Percentiles rank a stretch among this genome's conserved stretches.
phyloP scores from a whole-genome alignment of 1,139 yeast species.

The Yamadazyma buinensis region DNA sequence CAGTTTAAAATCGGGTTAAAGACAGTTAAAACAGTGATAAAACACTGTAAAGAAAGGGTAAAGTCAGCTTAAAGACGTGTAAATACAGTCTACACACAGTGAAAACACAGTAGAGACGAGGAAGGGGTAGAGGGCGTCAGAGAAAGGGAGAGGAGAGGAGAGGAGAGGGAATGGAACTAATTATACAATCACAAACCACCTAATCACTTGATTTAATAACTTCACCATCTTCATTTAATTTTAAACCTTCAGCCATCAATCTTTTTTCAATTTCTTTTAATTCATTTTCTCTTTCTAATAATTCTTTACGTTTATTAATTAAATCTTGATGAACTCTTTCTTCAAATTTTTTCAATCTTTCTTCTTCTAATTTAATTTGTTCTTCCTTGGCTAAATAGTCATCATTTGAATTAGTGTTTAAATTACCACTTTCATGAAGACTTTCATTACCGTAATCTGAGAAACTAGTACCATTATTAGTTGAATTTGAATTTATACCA shows the following conservation, averaged over 20 bases:
- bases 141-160: no score
- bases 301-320: slow-evolving; percentile 76
- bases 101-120: no score
- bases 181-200: no score
- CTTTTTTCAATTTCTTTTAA: slow-evolving; percentile 78
- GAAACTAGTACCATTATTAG: neutral
- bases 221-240: slow-evolving; percentile 41
- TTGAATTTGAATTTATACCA: neutral
- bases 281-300: slow-evolving; percentile 85
- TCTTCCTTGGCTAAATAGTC: slow-evolving; percentile 67
- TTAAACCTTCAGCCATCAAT: slow-evolving; percentile 55
- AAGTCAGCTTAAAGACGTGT: no score
- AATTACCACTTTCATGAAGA: no score
- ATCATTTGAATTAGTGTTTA: slow-evolving; percentile 17
- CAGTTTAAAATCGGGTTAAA: no score
- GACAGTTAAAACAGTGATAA: no score
- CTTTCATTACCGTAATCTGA: slow-evolving; percentile 8
- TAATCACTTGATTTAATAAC: slow-evolving; percentile 28
- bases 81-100: no score
- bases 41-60: no score
- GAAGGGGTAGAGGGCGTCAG: no score
- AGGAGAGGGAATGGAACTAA: no score
- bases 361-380: slow-evolving; percentile 77
- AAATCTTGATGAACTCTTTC: slow-evolving; percentile 89
- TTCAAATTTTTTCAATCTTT: slow-evolving; percentile 72